A percentile compares a stretch with the other conserved stretches of the same genome.
phyloP scores from a whole-genome alignment of 2,329 filamentous ascomycete genomes.

The Aspergillus oerlinghausenensis region DNA sequence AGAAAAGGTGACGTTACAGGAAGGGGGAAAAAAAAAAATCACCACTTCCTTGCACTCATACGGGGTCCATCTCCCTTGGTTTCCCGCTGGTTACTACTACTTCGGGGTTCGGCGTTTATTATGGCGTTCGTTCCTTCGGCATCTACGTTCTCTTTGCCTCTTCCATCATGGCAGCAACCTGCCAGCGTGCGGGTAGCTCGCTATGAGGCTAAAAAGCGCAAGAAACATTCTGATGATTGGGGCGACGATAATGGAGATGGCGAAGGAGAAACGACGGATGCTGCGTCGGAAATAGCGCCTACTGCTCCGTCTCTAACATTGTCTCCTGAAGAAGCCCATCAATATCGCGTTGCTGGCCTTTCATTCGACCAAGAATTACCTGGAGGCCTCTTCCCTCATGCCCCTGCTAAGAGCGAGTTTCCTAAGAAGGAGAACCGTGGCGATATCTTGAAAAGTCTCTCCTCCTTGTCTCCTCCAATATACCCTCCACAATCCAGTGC shows the following conservation, averaged over 20 bases:
- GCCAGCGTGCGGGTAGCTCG: slow-evolving; percentile 30
- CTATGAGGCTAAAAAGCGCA: slow-evolving; percentile 35
- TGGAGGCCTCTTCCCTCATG: slow-evolving; percentile 40
- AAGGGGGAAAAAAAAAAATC: no score
- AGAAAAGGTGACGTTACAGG: no score
- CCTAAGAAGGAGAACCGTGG: slow-evolving; percentile 8
- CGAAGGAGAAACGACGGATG: slow-evolving; percentile 27
- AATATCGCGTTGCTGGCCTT: slow-evolving; percentile 42
- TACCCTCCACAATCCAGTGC: slow-evolving; percentile 30
- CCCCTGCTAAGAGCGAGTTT: slow-evolving; percentile 15
- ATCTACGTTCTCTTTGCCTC: slow-evolving; percentile 36
- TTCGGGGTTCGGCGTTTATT: slow-evolving; percentile 1
- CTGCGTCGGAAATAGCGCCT: slow-evolving; percentile 21
- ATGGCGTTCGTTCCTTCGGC: slow-evolving; percentile 30
- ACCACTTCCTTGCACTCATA: no score
- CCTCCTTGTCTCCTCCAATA: slow-evolving; percentile 30
- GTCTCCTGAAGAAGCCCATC: slow-evolving; percentile 38
- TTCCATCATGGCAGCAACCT: slow-evolving; percentile 34
- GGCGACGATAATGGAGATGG: slow-evolving; percentile 21
- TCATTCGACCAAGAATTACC: slow-evolving; percentile 36
- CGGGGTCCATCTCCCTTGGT: no score
- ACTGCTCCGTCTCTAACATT: slow-evolving; percentile 25
- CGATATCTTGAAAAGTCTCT: slow-evolving; percentile 24
- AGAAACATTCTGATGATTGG: slow-evolving; percentile 23
- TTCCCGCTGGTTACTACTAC: neutral